Evolutionary conservation across 2,329 filamentous ascomycete species (phyloP).

Genomic region (Fusarium guadeloupense): DNA sequence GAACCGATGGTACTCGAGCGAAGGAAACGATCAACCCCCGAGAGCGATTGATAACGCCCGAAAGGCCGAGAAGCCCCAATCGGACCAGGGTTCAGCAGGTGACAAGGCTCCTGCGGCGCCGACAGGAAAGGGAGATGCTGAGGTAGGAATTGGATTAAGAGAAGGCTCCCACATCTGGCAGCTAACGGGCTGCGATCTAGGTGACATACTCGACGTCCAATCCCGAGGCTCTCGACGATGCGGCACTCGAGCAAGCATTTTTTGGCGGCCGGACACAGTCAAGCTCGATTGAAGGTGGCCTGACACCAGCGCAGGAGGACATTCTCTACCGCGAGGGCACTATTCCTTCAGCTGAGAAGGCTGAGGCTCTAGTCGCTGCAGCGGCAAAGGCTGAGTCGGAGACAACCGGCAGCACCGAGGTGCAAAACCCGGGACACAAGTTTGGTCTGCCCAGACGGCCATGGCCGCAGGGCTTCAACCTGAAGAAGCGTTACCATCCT

Average conservation of each 20-base stretch:
- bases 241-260: slow-evolving; percentile 49
- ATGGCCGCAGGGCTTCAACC: slow-evolving; percentile 67
- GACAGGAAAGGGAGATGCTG: slow-evolving; percentile 14
- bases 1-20: slow-evolving; percentile 47
- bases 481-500: slow-evolving; percentile 86
- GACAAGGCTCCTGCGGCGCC: background rate
- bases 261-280: slow-evolving; percentile 48
- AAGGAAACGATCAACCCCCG: slow-evolving; percentile 43
- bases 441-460: slow-evolving; percentile 77
- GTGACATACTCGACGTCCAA: slow-evolving; percentile 7
- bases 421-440: slow-evolving; percentile 70
- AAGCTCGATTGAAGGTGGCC: slow-evolving; percentile 45
- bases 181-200: slow-evolving; percentile 33
- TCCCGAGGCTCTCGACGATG: slow-evolving; percentile 47
- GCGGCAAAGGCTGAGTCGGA: slow-evolving; percentile 32
- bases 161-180: slow-evolving; percentile 11
- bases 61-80: slow-evolving; percentile 15
- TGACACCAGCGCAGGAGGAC: slow-evolving; percentile 56
- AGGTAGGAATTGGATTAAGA: slow-evolving; percentile 38
- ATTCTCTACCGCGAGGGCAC: slow-evolving; percentile 55
- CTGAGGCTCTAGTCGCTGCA: slow-evolving; percentile 45
- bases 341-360: slow-evolving; percentile 50
- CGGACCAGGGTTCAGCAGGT: slow-evolving; percentile 6
- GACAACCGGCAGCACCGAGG: slow-evolving; percentile 21
- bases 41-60: slow-evolving; percentile 35